A percentile compares a stretch with the other conserved stretches of the same genome.
phyloP scores from a whole-genome alignment of 345 rosid species.

The Hibiscus syriacus region DNA sequence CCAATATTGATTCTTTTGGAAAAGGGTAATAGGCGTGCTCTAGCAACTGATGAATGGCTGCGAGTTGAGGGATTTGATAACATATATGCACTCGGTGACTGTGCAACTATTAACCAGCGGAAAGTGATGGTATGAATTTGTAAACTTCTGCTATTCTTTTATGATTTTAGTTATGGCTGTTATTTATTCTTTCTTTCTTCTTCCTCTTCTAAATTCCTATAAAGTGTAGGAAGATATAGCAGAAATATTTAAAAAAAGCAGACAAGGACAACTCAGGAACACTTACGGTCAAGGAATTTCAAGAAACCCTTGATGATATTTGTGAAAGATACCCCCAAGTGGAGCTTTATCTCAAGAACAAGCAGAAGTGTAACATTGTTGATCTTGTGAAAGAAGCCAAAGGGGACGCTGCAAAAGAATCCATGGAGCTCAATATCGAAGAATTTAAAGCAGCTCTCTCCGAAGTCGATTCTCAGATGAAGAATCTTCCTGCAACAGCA shows the following conservation, averaged over 20 bases:
- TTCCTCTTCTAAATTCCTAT: not conserved
- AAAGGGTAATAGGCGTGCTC: conserved; percentile 77
- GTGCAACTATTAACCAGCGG: conserved; percentile 68
- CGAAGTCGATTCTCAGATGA: conserved; percentile 85
- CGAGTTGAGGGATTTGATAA: conserved; percentile 67
- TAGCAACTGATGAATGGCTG: conserved; percentile 97
- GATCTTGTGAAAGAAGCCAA: conserved; percentile 67
- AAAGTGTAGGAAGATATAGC: conserved; percentile 64
- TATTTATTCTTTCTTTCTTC: not conserved
- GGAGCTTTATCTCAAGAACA: conserved; percentile 76
- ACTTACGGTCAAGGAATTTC: conserved; percentile 68
- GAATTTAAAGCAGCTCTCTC: conserved; percentile 79
- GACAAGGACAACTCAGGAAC: conserved; percentile 94
- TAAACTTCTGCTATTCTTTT: not conserved
- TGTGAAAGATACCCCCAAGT: conserved; percentile 93
- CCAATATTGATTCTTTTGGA: conserved; percentile 4
- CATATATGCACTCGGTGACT: conserved; percentile 91
- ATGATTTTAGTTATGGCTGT: not conserved
- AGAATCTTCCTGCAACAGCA: conserved; percentile 92
- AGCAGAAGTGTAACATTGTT: conserved; percentile 48
- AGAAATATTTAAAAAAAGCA: conserved; percentile 79
- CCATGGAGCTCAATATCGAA: conserved; percentile 65
- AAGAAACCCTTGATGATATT: conserved; percentile 69
- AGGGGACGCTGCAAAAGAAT: conserved; percentile 48
- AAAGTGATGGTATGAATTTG: conserved; percentile 76